Conservation (phyloP, 2,329 filamentous ascomycete genomes). For the Xylariaceae sp. region DNA sequence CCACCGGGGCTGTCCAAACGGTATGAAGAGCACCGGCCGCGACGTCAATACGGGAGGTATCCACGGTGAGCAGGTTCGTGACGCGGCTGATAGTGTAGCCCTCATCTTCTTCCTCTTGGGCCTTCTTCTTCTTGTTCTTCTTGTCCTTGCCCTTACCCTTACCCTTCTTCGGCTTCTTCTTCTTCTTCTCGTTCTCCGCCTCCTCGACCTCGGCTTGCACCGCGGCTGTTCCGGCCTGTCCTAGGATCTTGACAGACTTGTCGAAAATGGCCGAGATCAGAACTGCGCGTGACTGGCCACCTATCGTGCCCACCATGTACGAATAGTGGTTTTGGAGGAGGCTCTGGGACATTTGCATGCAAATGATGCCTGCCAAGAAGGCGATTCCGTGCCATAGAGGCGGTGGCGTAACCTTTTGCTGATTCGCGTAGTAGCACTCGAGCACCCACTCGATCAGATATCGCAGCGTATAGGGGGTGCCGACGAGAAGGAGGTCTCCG, state of each 20-base stretch:
- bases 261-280: conserved; percentile 81
- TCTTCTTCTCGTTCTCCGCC: not conserved
- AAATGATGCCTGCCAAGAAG: conserved; percentile 69
- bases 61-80: conserved; percentile 83
- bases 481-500: conserved; percentile 64
- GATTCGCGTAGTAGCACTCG: conserved; percentile 61
- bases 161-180: not conserved
- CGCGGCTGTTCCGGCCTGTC: too few relatives aligned
- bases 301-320: conserved; percentile 79
- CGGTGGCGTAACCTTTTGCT: conserved; percentile 43
- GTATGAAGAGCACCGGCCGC: conserved; percentile 81
- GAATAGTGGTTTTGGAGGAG: conserved; percentile 79
- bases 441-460: conserved; percentile 77
- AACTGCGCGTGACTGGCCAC: conserved; percentile 69
- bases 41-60: conserved; percentile 82
- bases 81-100: conserved; percentile 78
- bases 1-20: conserved; percentile 76
- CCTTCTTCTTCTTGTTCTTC: not conserved
- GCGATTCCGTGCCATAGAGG: conserved; percentile 66
- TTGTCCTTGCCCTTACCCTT: conserved; percentile 24
- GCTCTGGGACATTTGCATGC: conserved; percentile 75
- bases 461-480: conserved; percentile 73
- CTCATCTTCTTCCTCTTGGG: conserved; percentile 28
- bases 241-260: conserved; percentile 78
- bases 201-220: conserved; percentile 39